Percentiles rank a stretch among this genome's conserved stretches.
phyloP scores from a whole-genome alignment of 1,139 yeast species.

The Pichia sp. region DNA sequence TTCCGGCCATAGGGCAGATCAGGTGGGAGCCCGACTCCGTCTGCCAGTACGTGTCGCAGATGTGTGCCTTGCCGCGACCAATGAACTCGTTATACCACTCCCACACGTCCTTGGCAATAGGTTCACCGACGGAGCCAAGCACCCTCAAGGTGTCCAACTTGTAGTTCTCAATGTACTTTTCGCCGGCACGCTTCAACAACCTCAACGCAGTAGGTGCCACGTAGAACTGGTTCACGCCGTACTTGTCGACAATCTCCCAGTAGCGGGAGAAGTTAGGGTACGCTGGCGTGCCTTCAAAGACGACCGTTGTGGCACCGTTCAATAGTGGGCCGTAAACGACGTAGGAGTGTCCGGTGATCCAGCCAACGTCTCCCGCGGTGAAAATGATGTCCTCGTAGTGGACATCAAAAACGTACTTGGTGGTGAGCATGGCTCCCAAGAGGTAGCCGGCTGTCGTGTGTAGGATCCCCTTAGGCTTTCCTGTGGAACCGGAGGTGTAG shows the following conservation, averaged over 20 bases:
- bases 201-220: conserved; percentile 90
- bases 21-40: conserved; percentile 80
- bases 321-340: conserved; percentile 78
- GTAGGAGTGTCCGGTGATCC: conserved; percentile 87
- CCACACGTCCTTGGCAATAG: conserved; percentile 91
- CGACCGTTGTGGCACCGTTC: conserved; percentile 75
- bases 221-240: conserved; percentile 77
- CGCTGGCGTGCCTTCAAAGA: conserved; percentile 84
- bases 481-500: conserved; percentile 67
- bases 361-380: conserved; percentile 86
- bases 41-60: conserved; percentile 82
- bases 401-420: conserved; percentile 72
- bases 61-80: conserved; percentile 71
- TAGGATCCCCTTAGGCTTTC: conserved; percentile 65
- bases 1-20: conserved; percentile 66
- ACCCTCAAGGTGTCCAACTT: conserved; percentile 66
- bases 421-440: conserved; percentile 63
- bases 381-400: conserved; percentile 68
- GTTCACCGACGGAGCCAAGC: conserved; percentile 87
- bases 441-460: conserved; percentile 80
- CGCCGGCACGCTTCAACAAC: conserved; percentile 78
- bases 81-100: conserved; percentile 82
- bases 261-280: conserved; percentile 75
- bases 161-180: conserved; percentile 56
- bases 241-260: conserved; percentile 77